Conservation (phyloP, 164 flowering plant genomes). For the Amborella trichopoda region DNA sequence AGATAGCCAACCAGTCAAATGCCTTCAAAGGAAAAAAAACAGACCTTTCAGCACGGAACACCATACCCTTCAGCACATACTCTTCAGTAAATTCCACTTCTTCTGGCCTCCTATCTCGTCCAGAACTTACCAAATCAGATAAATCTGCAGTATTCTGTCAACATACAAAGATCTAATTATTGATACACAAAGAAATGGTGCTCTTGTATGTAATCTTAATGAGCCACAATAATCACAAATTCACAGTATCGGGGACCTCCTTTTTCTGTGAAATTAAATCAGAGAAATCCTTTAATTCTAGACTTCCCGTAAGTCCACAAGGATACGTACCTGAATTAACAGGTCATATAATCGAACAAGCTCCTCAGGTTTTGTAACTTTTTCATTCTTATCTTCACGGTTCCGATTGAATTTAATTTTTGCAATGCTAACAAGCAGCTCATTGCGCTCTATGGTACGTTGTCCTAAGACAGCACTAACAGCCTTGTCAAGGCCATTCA, state of each 20-base stretch:
- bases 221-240: too few relatives aligned
- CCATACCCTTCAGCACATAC: slow-evolving; percentile 50
- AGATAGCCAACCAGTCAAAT: too few relatives aligned
- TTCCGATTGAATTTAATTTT: slow-evolving; percentile 53
- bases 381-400: slow-evolving; percentile 70
- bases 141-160: slow-evolving; percentile 85
- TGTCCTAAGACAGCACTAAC: slow-evolving; percentile 77
- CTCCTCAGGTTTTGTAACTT: slow-evolving; percentile 86
- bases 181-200: too few relatives aligned
- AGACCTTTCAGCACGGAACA: slow-evolving; percentile 89
- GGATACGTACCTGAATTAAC: slow-evolving; percentile 54
- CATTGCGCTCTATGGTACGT: slow-evolving; percentile 87
- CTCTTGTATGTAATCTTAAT: too few relatives aligned
- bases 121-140: slow-evolving; percentile 87
- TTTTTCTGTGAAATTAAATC: slow-evolving; percentile 5
- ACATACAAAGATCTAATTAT: too few relatives aligned
- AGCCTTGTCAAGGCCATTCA: slow-evolving; percentile 96
- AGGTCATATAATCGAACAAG: slow-evolving; percentile 94
- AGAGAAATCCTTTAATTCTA: not conserved
- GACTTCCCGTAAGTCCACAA: too few relatives aligned
- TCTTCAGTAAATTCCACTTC: slow-evolving; percentile 78
- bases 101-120: slow-evolving; percentile 83
- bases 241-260: too few relatives aligned
- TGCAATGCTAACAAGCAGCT: slow-evolving; percentile 62
- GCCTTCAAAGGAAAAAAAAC: slow-evolving; percentile 1